These are phyloP conservation scores for Dovyalis caffra DNA, from an alignment of 345 rosid species.

Conservation along the genomic window DNA sequence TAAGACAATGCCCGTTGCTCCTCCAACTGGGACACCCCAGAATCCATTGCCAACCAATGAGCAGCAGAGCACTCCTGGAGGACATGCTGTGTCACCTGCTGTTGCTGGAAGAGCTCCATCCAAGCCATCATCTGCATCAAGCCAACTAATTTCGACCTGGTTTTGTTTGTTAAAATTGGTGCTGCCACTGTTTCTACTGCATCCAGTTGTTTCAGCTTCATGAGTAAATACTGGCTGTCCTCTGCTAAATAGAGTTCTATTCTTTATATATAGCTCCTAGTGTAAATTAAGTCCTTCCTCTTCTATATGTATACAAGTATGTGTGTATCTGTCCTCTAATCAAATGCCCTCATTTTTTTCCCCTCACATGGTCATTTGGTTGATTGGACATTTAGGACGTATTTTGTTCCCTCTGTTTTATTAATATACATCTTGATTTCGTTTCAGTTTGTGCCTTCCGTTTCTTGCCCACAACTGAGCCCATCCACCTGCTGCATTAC, in stretches of 20 bases:
- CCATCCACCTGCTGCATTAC: too few species aligned
- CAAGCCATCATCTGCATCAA: slow-evolving; percentile 45
- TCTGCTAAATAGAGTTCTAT: background rate
- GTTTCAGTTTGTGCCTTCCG: too few species aligned
- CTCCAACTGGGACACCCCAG: slow-evolving; percentile 42
- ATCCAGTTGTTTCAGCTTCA: slow-evolving; percentile 17
- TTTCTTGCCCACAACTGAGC: too few species aligned
- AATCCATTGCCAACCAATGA: slow-evolving; percentile 70
- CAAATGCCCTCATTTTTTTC: background rate
- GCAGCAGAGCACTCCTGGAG: slow-evolving; percentile 49
- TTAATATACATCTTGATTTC: too few species aligned
- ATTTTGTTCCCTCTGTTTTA: background rate
- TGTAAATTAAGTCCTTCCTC: slow-evolving; percentile 20
- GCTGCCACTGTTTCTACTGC: slow-evolving; percentile 33
- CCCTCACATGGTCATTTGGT: background rate
- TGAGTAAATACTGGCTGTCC: slow-evolving; percentile 18
- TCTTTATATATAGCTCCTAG: slow-evolving; percentile 3
- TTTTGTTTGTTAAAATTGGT: slow-evolving; percentile 27
- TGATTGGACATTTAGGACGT: background rate
- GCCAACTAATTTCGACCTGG: slow-evolving; percentile 17
- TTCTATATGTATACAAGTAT: background rate
- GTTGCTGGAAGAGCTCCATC: slow-evolving; percentile 75
- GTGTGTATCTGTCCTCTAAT: background rate
- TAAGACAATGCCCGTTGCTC: slow-evolving; percentile 34
- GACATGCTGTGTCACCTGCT: slow-evolving; percentile 78